These are phyloP conservation scores for Aureobasidium uvarum DNA, from an alignment of 2,329 filamentous ascomycete species.

Conservation along the genomic window DNA sequence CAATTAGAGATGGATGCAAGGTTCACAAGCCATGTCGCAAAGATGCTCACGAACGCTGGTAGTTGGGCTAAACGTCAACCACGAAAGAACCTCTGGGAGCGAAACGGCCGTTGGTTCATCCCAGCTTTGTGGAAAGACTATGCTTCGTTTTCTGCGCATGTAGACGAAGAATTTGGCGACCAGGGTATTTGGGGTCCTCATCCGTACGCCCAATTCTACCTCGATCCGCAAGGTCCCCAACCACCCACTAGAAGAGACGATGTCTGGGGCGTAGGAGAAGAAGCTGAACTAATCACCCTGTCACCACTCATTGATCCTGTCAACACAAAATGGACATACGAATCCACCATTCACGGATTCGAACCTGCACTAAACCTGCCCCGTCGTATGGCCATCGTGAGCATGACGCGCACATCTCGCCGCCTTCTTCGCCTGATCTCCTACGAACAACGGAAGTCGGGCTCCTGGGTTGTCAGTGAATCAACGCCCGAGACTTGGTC, in stretches of 20 bases:
- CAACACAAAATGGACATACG: slow-evolving; percentile 8
- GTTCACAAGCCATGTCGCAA: not conserved
- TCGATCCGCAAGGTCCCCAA: not conserved
- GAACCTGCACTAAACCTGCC: not conserved
- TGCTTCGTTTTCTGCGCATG: slow-evolving; percentile 2
- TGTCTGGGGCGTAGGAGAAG: not conserved
- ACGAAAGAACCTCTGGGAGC: not conserved
- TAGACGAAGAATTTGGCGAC: not conserved
- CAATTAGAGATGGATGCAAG: slow-evolving; percentile 3
- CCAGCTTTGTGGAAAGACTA: not conserved
- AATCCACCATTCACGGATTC: not conserved
- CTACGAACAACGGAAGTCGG: not conserved
- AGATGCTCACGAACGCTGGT: not conserved
- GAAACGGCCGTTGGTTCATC: slow-evolving; percentile 3
- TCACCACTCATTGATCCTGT: slow-evolving; percentile 4
- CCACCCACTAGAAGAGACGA: not conserved
- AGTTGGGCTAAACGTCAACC: not conserved
- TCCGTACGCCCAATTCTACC: not conserved
- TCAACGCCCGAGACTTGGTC: slow-evolving; percentile 6
- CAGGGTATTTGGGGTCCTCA: not conserved
- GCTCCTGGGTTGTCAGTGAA: slow-evolving; percentile 2
- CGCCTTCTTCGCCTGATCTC: not conserved
- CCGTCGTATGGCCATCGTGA: slow-evolving; percentile 4
- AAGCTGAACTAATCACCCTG: slow-evolving; percentile 3
- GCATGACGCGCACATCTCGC: not conserved